Evolutionary conservation across 164 flowering plant genomes (phyloP).

Genomic region (Warburgia ugandensis): DNA sequence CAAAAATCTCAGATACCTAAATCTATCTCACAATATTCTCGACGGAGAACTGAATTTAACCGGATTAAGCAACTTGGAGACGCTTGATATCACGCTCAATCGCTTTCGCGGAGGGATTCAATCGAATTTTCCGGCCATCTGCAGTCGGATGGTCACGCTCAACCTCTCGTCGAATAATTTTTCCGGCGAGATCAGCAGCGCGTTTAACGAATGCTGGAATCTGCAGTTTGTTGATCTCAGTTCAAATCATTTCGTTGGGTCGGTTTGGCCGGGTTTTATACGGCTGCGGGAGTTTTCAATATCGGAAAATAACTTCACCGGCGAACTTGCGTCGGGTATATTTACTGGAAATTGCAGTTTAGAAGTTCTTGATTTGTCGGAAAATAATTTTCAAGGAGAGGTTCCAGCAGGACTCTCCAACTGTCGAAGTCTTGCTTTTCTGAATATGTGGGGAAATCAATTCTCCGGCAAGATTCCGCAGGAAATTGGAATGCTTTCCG

Average conservation of each 20-base stretch:
- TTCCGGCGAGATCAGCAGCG: constrained; percentile 37
- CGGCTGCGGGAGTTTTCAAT: constrained; percentile 41
- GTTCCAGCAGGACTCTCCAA: constrained; percentile 44
- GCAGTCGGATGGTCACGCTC: constrained; percentile 33
- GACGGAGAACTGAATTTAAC: constrained; percentile 40
- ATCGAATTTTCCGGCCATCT: constrained; percentile 40
- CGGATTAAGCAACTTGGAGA: constrained; percentile 43
- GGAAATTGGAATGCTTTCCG: constrained; percentile 42
- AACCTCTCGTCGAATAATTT: constrained; percentile 57
- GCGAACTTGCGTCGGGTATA: constrained; percentile 24
- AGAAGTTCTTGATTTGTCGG: constrained; percentile 58
- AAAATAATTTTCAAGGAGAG: constrained; percentile 40
- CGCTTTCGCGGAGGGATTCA: constrained; percentile 40
- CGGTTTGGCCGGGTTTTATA: constrained; percentile 41
- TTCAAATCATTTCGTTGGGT: constrained; percentile 49
- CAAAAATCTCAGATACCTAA: constrained; percentile 40
- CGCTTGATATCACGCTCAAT: constrained; percentile 60
- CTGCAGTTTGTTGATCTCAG: constrained; percentile 63
- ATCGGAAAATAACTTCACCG: constrained; percentile 46
- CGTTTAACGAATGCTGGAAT: constrained; percentile 40
- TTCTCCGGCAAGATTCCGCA: constrained; percentile 53
- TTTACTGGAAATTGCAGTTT: constrained; percentile 47
- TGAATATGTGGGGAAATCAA: constrained; percentile 56
- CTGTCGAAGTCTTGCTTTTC: constrained; percentile 31
- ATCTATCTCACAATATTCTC: constrained; percentile 64